Evolutionary conservation across 805 yeast species (phyloP), one percentile per base, ranked within the genome.

Genomic region (Starmera amethionina): DNA sequence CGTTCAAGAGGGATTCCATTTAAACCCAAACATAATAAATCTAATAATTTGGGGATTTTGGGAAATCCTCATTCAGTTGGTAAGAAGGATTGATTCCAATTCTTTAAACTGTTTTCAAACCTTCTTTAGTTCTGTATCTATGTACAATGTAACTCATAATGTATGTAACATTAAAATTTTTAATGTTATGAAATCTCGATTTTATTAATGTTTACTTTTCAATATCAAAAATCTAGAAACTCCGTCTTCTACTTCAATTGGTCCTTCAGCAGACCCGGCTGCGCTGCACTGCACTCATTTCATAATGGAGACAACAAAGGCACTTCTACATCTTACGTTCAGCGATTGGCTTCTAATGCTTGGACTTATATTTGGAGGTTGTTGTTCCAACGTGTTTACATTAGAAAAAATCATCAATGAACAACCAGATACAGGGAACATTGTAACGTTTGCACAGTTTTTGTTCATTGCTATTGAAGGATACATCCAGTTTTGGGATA

Each of bases 301-400:
- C 22, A 28, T 19, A 15, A 13, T 31, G 10, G 14, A 28, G 10
- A 35, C 13, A 14, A 7, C 34, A 6, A 11, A 36, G 2, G 44
- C 48, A 5, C 19, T 50, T 1, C 31, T 48, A 1, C 55, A 52
- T 31, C 36, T 49, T 18, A 47, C 51, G 8, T 8, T 46, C 10
- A 46, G 43, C 35, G 55, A 52, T 16, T 52, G 56, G 56, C 36
- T 48, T 9, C 35, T 51, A 4, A 42, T 52, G 22, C 12, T 45
- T 1, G 50, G 48, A 6, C 46, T 73, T 29, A 73, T 80, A 11
- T 77, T 80, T 51, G 82, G 84, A 0, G 87, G 89, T 4, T 82
- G 93, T 55, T 83, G 93, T 54, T 62, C 77, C 29, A 83, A 80
- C 55, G 88, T 79, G 27, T 63, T 73, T 42, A 67, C 82, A 1